Conservation (phyloP, 75 land plant species). For the Cryptomeria japonica region DNA sequence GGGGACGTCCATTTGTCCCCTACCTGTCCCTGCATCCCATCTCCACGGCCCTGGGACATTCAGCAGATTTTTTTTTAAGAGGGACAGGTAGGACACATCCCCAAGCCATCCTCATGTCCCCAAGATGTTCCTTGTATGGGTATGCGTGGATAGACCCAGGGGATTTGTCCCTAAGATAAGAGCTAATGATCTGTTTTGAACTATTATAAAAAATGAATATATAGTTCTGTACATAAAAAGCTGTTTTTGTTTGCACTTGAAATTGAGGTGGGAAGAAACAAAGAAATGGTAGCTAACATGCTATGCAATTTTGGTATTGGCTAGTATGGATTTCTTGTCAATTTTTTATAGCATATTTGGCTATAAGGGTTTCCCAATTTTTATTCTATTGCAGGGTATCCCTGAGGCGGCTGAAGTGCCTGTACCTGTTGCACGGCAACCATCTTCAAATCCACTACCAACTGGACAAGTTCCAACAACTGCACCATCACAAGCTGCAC, state of each 20-base stretch:
- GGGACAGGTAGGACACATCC: no score
- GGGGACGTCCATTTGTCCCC: no score
- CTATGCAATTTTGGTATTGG: neutral
- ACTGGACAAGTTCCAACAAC: conserved; percentile 30
- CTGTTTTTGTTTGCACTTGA: neutral
- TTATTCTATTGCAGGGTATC: conserved; percentile 57
- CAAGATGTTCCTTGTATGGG: no score
- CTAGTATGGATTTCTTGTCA: neutral
- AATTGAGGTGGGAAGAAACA: neutral
- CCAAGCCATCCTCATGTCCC: no score
- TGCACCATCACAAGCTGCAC: conserved; percentile 40
- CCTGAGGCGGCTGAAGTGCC: conserved; percentile 79
- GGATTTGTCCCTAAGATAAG: no score
- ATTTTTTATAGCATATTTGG: neutral
- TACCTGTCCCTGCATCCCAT: no score
- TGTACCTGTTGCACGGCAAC: conserved; percentile 54
- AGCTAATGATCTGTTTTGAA: no score
- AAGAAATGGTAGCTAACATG: neutral
- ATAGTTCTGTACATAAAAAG: neutral
- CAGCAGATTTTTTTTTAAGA: no score
- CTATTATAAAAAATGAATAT: neutral
- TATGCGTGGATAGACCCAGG: no score
- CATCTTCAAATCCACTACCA: conserved; percentile 21
- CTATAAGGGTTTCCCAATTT: neutral
- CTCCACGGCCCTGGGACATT: no score